These are phyloP conservation scores for Melanopsichium pennsylvanicum DNA, from an alignment of 1,284 basidiomycete genomes.

Conservation along the genomic window DNA sequence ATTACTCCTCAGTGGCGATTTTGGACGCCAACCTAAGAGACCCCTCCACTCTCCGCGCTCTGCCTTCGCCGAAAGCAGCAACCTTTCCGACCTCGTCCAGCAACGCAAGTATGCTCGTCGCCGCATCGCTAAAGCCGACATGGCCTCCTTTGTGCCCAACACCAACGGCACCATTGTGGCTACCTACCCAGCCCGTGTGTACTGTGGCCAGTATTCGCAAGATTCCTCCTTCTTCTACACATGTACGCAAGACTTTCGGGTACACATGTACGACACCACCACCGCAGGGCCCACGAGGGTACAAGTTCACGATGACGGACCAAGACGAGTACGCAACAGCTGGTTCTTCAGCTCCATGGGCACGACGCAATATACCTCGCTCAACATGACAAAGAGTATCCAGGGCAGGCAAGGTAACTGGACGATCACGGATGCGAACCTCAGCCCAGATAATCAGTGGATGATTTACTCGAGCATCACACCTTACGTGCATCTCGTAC, in stretches of 20 bases:
- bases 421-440: slow-evolving; percentile 77
- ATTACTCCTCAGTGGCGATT: slow-evolving; percentile 82
- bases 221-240: slow-evolving; percentile 67
- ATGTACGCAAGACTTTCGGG: slow-evolving; percentile 75
- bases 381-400: slow-evolving; percentile 62
- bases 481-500: slow-evolving; percentile 82
- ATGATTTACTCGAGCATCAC: slow-evolving; percentile 77
- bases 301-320: slow-evolving; percentile 38
- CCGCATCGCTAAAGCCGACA: slow-evolving; percentile 67
- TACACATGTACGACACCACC: slow-evolving; percentile 66
- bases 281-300: slow-evolving; percentile 24
- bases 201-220: slow-evolving; percentile 87
- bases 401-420: slow-evolving; percentile 56
- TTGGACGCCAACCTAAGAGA: slow-evolving; percentile 71
- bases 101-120: slow-evolving; percentile 46
- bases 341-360: slow-evolving; percentile 46
- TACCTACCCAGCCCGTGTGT: slow-evolving; percentile 80
- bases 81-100: slow-evolving; percentile 35
- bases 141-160: slow-evolving; percentile 76
- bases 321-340: slow-evolving; percentile 24
- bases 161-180: slow-evolving; percentile 86
- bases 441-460: slow-evolving; percentile 90
- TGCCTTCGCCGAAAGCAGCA: slow-evolving; percentile 33
- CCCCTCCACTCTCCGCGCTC: slow-evolving; percentile 32
- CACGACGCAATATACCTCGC: slow-evolving; percentile 67